These are phyloP conservation scores for Leccinum obscurum DNA, from an alignment of 768 basidiomycete genomes.

Conservation along the genomic window DNA sequence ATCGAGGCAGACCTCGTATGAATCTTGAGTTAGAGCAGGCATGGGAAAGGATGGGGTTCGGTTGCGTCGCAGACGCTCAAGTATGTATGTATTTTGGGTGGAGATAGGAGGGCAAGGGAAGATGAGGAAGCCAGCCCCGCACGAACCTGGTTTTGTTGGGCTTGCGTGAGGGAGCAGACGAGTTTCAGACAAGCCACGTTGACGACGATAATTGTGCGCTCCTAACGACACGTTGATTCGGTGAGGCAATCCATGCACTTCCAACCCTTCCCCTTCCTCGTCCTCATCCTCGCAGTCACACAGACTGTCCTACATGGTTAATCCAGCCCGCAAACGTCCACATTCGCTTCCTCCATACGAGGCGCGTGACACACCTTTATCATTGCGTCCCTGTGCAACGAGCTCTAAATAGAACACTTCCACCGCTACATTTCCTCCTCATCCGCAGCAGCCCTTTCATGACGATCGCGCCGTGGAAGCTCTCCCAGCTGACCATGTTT, in stretches of 20 bases:
- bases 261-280: constrained; percentile 33
- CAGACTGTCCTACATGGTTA: not conserved
- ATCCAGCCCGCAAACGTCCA: constrained; percentile 37
- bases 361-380: constrained; percentile 20
- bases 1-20: constrained; percentile 66
- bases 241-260: constrained; percentile 25
- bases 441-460: constrained; percentile 19
- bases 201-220: constrained; percentile 30
- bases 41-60: constrained; percentile 35
- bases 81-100: constrained; percentile 14
- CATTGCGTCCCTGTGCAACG: constrained; percentile 39
- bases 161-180: constrained; percentile 31
- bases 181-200: constrained; percentile 31
- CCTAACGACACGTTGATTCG: constrained; percentile 33
- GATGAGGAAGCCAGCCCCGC: constrained; percentile 26
- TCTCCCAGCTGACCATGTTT: constrained; percentile 19
- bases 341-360: constrained; percentile 35
- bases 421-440: constrained; percentile 21
- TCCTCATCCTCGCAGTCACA: constrained; percentile 21
- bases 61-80: constrained; percentile 35
- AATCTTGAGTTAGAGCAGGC: constrained; percentile 55
- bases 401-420: constrained; percentile 35
- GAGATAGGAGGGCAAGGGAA: constrained; percentile 17
- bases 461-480: constrained; percentile 33
- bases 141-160: constrained; percentile 34